Evolutionary conservation across 768 basidiomycete species (phyloP), one percentile per base, ranked within the genome.

Genomic region (Auriscalpium vulgare): DNA sequence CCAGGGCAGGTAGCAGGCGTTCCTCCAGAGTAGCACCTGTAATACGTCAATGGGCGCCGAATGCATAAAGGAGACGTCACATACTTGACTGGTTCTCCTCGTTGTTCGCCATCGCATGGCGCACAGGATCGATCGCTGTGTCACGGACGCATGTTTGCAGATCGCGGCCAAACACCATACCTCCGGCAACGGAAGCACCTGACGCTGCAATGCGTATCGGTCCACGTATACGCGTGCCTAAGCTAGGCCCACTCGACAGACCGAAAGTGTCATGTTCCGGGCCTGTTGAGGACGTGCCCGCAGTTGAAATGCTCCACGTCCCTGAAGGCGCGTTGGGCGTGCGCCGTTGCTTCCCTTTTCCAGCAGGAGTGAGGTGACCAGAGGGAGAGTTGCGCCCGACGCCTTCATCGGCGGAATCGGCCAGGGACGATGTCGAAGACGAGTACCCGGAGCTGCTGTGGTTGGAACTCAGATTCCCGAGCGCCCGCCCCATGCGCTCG

Each of bases 131-230:
- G 11, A 83, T 72, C 13, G 78, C 78, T 7, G 87, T 86, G 57
- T 84, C 81, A 51, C 67, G 70, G 36, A 83, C 82, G 47, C 80
- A 83, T 1, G 68, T 63, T 57, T 66, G 74, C 61, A 92, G 68
- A 51, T 81, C 77, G 59, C 79, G 72, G 16, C 82, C 83, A 67
- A 93, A 93, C 44, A 92, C 84, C 37, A 85, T 62, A 1, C 84
- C 82, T 10, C 77, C 71, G 5, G 53, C 60, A 17, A 66, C 40
- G 38, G 68, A 63, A 13, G 65, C 64, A 21, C 72, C 70, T 6
- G 69, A 40, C 55, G 55, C 54, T 29, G 4, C 29, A 66, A 71
- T 66, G 36, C 72, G 71, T 57, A 80, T 43, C 14, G 85, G 78
- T 5, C 78, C 80, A n/a, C 88, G 76, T 21, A 88, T 50, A 38